These are phyloP conservation scores for Boletus coccyginus DNA, from an alignment of 768 basidiomycete species.

Conservation along the genomic window DNA sequence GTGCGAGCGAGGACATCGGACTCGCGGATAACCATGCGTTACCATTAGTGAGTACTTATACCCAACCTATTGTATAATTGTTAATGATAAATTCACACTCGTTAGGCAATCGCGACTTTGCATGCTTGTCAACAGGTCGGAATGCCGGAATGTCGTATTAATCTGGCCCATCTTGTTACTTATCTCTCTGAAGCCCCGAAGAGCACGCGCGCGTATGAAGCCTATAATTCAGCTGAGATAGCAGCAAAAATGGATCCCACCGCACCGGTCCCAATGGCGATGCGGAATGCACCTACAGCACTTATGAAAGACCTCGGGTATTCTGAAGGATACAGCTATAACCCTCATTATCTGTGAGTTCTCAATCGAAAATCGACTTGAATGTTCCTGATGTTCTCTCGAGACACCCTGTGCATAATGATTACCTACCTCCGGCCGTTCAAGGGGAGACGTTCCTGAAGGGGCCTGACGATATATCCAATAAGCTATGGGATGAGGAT, in stretches of 20 bases:
- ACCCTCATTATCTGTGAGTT: constrained; percentile 55
- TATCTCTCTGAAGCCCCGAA: constrained; percentile 84
- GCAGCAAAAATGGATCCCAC: constrained; percentile 53
- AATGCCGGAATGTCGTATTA: constrained; percentile 83
- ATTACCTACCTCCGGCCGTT: constrained; percentile 54
- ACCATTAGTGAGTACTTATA: constrained; percentile 50
- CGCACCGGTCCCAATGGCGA: constrained; percentile 62
- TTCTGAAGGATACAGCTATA: constrained; percentile 60
- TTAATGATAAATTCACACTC: not conserved
- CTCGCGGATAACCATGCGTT: constrained; percentile 76
- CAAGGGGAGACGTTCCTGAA: constrained; percentile 43
- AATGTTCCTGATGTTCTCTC: constrained; percentile 1
- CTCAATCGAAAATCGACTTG: not conserved
- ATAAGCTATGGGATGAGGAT: constrained; percentile 61
- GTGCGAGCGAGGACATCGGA: constrained; percentile 86
- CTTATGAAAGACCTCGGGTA: constrained; percentile 72
- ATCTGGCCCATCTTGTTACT: constrained; percentile 71
- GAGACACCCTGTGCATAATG: constrained; percentile 65
- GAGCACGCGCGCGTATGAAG: constrained; percentile 76
- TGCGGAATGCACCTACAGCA: constrained; percentile 75
- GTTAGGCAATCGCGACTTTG: constrained; percentile 57
- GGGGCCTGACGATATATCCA: constrained; percentile 39
- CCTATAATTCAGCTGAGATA: constrained; percentile 66
- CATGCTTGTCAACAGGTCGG: constrained; percentile 68
- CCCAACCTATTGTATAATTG: constrained; percentile 6